These are phyloP conservation scores for Fusarium pininemorale DNA, from an alignment of 2,329 filamentous ascomycete genomes.

Conservation along the genomic window DNA sequence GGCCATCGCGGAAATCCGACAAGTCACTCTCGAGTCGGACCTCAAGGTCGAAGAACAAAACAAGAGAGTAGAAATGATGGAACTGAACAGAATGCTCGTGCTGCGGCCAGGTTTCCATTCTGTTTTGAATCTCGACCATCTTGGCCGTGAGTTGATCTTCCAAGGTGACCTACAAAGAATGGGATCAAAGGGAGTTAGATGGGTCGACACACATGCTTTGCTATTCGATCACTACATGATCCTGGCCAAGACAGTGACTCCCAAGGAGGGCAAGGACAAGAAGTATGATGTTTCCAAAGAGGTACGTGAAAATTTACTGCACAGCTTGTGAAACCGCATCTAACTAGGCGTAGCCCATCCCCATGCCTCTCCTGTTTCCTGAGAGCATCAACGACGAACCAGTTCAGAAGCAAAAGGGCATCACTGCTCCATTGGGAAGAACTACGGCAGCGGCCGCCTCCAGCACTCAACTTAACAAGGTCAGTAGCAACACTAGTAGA, in stretches of 20 bases:
- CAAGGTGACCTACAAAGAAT: constrained; percentile 89
- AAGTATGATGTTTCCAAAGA: constrained; percentile 96
- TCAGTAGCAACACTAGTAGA: constrained; percentile 61
- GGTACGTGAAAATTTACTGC: constrained; percentile 56
- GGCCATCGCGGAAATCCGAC: constrained; percentile 91
- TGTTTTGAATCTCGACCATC: constrained; percentile 90
- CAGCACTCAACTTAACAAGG: constrained; percentile 66
- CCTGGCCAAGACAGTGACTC: constrained; percentile 79
- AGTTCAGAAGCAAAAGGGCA: constrained; percentile 82
- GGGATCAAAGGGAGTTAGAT: constrained; percentile 88
- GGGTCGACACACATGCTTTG: constrained; percentile 92
- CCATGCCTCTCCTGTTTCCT: constrained; percentile 92
- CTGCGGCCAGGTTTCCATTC: constrained; percentile 88
- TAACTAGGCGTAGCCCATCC: constrained; percentile 72
- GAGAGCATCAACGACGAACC: constrained; percentile 94
- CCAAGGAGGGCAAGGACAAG: constrained; percentile 76
- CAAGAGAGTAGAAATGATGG: constrained; percentile 88
- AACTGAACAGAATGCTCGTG: constrained; percentile 83
- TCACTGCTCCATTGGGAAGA: constrained; percentile 68
- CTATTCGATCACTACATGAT: constrained; percentile 98
- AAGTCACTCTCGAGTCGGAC: constrained; percentile 90
- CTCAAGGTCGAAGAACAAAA: constrained; percentile 90
- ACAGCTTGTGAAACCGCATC: not conserved
- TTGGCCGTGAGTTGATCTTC: constrained; percentile 90
- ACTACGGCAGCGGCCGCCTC: constrained; percentile 70